Base-by-base conservation (phyloP, 345 rosid species). In the Populus pruinosa region DNA sequence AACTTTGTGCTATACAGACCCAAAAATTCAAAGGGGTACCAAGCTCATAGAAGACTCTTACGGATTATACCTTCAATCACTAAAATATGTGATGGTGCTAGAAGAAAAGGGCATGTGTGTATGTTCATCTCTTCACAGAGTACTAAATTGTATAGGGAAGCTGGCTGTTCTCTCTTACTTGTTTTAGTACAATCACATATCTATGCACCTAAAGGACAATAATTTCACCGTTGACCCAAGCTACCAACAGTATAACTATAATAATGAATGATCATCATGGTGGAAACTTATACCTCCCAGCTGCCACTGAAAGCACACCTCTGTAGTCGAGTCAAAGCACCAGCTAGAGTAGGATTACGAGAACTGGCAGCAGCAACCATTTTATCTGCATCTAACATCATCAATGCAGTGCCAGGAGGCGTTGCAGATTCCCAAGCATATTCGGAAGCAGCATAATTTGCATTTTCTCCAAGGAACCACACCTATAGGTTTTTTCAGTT, bases 331-430 rank as follows among this genome's bases (percentile, higher is more conserved):
- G 98, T 96, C 90, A 94, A 86, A 67, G 99, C 98, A 81, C 99
- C 92, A 77, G 95, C 99, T 68, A 96, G 88, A 77, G 99, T 96
- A 82, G 97, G 99, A 76, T 96, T 96, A 80, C 99, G 98, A 66
- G 99, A 96, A 85, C 95, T 91, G 71, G 99, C 99, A 77, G 99
- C 98, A 83, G 99, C 97, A 84, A 96, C 99, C 99, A 96, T 96
- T 89, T 96, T 96, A 89, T 96, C 99, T 13, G 97, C 93, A 90
- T 96, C 99, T 81, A 96, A 86, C 97, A 96, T 88, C 99, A 96
- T 96, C 85, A 96, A 86, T 78, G 99, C 99, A 83, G 99, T 96
- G 67, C 99, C 99, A n/a, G 99, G 99, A 80, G 99, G 99, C 50
- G 99, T 96, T 77, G 99, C 94, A 66, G 99, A 96, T 84, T 96